Conservation (phyloP, 2,329 filamentous ascomycete species). For the Cordyceps farinosa region DNA sequence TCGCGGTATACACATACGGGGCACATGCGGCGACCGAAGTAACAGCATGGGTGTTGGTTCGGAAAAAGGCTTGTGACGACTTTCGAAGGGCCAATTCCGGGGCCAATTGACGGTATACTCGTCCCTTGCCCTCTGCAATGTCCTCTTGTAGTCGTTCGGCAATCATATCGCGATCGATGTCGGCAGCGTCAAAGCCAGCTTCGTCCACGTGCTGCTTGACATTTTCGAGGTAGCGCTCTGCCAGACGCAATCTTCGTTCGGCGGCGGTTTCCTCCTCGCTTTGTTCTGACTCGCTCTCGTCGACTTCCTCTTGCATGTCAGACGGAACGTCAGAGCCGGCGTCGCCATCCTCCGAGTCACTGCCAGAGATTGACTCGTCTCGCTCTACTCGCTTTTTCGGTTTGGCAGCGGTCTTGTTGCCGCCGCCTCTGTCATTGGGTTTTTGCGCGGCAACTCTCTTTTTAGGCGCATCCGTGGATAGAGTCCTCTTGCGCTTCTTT, state of each 20-base stretch:
- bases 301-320: conserved; percentile 43
- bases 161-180: conserved; percentile 89
- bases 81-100: conserved; percentile 65
- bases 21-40: conserved; percentile 77
- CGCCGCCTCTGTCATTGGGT: conserved; percentile 25
- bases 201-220: conserved; percentile 80
- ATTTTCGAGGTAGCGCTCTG: conserved; percentile 90
- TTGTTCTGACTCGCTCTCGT: conserved; percentile 44
- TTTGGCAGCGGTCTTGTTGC: conserved; percentile 35
- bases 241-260: conserved; percentile 79
- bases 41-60: conserved; percentile 71
- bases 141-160: conserved; percentile 89
- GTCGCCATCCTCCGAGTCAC: conserved; percentile 70
- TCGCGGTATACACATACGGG: conserved; percentile 82
- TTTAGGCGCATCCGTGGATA: conserved; percentile 53
- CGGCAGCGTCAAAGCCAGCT: conserved; percentile 82
- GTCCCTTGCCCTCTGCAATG: conserved; percentile 85
- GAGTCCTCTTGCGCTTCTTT: conserved; percentile 80
- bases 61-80: conserved; percentile 68
- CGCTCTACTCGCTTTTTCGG: conserved; percentile 47
- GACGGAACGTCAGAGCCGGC: conserved; percentile 45
- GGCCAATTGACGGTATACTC: conserved; percentile 78
- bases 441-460: conserved; percentile 54
- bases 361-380: conserved; percentile 81
- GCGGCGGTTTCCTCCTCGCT: conserved; percentile 83